These are phyloP conservation scores for Capronia coronata DNA, from an alignment of 2,329 filamentous ascomycete genomes.

Conservation along the genomic window DNA sequence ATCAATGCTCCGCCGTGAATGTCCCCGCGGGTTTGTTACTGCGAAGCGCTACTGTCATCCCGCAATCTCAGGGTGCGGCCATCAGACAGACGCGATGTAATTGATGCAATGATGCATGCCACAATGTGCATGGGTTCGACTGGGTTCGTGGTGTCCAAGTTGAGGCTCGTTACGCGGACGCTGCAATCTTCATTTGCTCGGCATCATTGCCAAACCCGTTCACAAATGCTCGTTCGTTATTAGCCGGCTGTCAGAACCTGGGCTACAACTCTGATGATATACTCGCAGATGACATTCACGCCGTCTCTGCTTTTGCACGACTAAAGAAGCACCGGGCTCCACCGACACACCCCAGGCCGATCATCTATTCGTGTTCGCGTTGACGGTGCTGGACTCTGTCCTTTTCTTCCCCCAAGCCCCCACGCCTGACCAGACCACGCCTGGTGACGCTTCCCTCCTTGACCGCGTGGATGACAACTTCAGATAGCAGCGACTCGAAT, in stretches of 20 bases:
- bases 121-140: too few relatives aligned
- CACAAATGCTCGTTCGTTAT: background rate
- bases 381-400: background rate
- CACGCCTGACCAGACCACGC: background rate
- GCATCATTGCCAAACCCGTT: background rate
- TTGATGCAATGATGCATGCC: too few relatives aligned
- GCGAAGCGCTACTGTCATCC: too few relatives aligned
- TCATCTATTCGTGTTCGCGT: background rate
- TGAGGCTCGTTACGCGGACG: background rate
- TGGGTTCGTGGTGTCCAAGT: too few relatives aligned
- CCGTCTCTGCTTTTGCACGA: background rate
- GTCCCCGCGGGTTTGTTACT: too few relatives aligned
- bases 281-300: background rate
- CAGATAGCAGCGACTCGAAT: conserved; percentile 26
- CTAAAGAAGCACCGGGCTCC: background rate
- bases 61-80: too few relatives aligned
- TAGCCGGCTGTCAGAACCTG: background rate
- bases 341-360: background rate
- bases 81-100: too few relatives aligned
- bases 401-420: background rate
- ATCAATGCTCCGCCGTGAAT: too few relatives aligned
- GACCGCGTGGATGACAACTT: conserved; percentile 32
- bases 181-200: background rate
- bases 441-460: conserved; percentile 3
- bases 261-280: background rate